Evolutionary conservation across 495 filamentous ascomycete genomes (phyloP).

Genomic region (Aspergillus indologenus): DNA sequence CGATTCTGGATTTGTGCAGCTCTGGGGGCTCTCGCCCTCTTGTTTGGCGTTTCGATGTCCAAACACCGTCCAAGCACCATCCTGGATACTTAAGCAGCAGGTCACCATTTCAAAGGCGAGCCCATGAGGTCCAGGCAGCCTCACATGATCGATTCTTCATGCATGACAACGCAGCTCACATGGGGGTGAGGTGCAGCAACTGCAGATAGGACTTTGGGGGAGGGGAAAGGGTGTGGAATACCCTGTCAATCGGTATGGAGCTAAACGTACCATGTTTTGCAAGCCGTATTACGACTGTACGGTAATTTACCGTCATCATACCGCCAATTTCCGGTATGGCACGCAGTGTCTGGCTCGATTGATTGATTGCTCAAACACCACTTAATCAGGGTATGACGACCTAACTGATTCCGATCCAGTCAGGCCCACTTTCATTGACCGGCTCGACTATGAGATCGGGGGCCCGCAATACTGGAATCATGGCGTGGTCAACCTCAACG

Average conservation of each 20-base stretch:
- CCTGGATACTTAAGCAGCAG: background rate
- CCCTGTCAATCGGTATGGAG: background rate
- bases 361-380: background rate
- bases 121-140: constrained; percentile 9
- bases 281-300: background rate
- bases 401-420: constrained; percentile 12
- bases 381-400: background rate
- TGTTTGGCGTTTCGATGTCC: background rate
- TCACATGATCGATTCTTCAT: constrained; percentile 47
- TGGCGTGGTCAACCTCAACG: background rate
- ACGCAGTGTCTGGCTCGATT: no score
- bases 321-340: background rate
- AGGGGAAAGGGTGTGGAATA: no score
- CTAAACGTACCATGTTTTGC: background rate
- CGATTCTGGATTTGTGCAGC: background rate
- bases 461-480: background rate
- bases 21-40: background rate
- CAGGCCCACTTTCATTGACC: constrained; percentile 11
- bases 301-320: background rate
- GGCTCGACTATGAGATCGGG: background rate
- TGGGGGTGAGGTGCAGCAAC: constrained; percentile 6
- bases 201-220: constrained; percentile 8
- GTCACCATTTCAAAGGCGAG: background rate
- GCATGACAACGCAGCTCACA: constrained; percentile 27
- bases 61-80: background rate